Evolutionary conservation across 495 filamentous ascomycete species (phyloP).

Genomic region (Aspergillus nidulans): DNA sequence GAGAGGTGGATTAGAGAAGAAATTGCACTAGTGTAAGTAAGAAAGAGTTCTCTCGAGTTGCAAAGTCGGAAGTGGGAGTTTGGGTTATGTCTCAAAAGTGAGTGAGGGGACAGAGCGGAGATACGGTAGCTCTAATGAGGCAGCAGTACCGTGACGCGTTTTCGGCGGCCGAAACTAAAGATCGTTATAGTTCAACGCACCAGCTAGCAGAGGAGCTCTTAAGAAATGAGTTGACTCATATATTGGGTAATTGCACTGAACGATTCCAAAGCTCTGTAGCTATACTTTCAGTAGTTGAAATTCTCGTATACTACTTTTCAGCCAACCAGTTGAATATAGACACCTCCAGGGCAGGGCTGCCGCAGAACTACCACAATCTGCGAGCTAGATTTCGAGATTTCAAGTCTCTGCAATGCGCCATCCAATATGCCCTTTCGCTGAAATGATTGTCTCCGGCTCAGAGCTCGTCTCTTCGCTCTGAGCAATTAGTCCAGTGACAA

Average conservation of each 20-base stretch:
- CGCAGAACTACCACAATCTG: conserved; percentile 66
- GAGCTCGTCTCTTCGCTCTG: conserved; percentile 16
- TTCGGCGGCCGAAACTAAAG: neutral
- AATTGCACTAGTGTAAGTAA: neutral
- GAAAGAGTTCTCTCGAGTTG: neutral
- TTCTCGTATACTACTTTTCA: conserved; percentile 61
- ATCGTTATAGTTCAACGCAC: neutral
- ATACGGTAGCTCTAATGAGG: neutral
- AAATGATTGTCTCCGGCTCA: conserved; percentile 23
- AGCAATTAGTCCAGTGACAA: conserved; percentile 50
- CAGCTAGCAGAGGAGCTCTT: neutral
- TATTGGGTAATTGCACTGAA: too few relatives aligned
- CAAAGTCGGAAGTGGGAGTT: neutral
- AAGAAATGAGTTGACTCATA: too few relatives aligned
- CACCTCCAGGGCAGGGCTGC: conserved; percentile 52
- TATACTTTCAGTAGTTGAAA: conserved; percentile 58
- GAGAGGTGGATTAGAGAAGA: neutral
- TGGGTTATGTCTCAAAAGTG: neutral
- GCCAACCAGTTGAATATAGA: conserved; percentile 58
- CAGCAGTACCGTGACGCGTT: neutral
- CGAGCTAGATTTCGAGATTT: conserved; percentile 46
- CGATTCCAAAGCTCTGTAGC: too few relatives aligned
- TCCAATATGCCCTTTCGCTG: conserved; percentile 39
- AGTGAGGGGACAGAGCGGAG: neutral
- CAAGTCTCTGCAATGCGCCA: conserved; percentile 49